Evolutionary conservation across 768 basidiomycete species (phyloP), one percentile per base, ranked within the genome.

Genomic region (Leccinum subgranulosum): DNA sequence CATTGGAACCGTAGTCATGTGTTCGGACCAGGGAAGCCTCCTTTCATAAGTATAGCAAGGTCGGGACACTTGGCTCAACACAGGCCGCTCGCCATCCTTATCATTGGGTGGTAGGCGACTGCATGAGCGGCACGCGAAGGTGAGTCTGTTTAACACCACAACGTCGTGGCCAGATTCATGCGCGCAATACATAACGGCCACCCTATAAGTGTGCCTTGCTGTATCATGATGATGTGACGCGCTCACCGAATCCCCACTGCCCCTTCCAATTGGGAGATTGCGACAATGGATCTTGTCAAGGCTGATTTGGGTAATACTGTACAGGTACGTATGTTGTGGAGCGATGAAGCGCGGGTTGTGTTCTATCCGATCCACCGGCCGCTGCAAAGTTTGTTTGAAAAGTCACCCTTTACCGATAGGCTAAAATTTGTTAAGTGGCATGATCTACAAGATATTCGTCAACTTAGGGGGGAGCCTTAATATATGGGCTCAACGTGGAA

Each of bases 1-100:
- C 59, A 69, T 64, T 61, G 64, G 62, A 51, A 66, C 55, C 59
- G 51, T 55, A 58, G 60, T 59, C 57, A 60, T 53, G 54, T 59
- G 66, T 55, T 55, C 53, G 48, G n/a, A 54, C 41, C 29, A 53
- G n/a, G 21, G 31, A 33, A 21, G 21, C 53, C n/a, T 28, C 33
- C 31, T 49, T 29, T 28, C 31, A 48, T 33, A 10, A 27, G 19
- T 12, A 21, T 14, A 17, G 17, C 47, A 15, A 25, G 17, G 33
- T 29, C 47, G 39, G n/a, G 41, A 19, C 41, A 43, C 41, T n/a
- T 48, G 3, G 27, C 47, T 21, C 45, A 29, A 29, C 27, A 27
- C 43, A 11, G 34, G 28, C 27, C 28, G n/a, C 27, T 17, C 4
- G n/a, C 29, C 23, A n/a, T 49, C 53, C 55, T 19, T 19, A 49